These are phyloP conservation scores for Pseudopyrenochaeta lycopersici DNA, from an alignment of 2,329 filamentous ascomycete genomes.

Conservation along the genomic window DNA sequence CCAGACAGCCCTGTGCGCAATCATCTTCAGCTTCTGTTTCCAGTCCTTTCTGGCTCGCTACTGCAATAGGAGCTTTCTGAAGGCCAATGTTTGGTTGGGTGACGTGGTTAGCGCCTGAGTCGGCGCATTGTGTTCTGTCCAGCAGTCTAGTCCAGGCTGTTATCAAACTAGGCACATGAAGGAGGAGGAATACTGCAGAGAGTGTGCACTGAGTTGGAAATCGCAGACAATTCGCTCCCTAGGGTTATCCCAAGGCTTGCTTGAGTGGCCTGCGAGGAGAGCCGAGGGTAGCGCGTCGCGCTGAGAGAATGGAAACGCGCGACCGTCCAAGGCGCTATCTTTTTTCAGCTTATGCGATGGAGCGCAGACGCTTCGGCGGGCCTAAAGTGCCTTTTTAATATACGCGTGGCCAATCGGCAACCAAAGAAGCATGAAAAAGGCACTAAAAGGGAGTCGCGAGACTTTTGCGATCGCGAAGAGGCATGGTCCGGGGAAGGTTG, in stretches of 20 bases:
- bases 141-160: background rate
- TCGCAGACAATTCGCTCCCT: too few species aligned
- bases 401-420: constrained; percentile 20
- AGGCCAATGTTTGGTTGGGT: background rate
- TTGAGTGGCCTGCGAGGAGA: too few species aligned
- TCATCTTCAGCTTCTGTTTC: background rate
- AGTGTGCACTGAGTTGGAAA: background rate
- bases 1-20: background rate
- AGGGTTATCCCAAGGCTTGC: too few species aligned
- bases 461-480: constrained; percentile 11
- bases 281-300: constrained; percentile 6
- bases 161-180: background rate
- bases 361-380: constrained; percentile 13
- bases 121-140: background rate
- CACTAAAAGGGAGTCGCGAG: constrained; percentile 8
- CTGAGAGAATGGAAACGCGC: constrained; percentile 10
- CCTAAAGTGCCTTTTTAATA: constrained; percentile 12
- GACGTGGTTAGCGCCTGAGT: constrained; percentile 17
- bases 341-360: constrained; percentile 2
- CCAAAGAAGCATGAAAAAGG: background rate
- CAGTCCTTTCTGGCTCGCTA: background rate
- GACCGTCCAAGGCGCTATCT: constrained; percentile 7
- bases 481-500: constrained; percentile 17
- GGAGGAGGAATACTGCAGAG: background rate
- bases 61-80: background rate